Percentiles rank a stretch among this genome's conserved stretches.
These are phyloP conservation scores for Rasamsonia emersonii DNA, from an alignment of 2,329 filamentous ascomycete species.

Conservation along the genomic window DNA sequence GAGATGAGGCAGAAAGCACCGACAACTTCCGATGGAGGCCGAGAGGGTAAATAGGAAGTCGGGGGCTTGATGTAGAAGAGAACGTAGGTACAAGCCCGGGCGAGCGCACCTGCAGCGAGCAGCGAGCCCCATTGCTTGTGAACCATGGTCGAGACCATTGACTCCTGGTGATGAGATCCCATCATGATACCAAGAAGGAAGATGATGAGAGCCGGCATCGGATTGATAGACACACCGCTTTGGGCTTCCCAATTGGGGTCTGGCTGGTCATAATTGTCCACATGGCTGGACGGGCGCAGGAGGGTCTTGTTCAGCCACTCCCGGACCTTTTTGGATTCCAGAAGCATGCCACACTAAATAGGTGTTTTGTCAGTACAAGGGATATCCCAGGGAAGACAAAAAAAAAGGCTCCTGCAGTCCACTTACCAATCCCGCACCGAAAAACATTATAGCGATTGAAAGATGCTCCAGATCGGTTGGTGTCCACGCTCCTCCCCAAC, in stretches of 20 bases:
- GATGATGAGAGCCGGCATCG: conserved; percentile 78
- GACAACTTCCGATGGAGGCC: conserved; percentile 85
- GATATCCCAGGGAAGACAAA: not conserved
- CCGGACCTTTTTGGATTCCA: conserved; percentile 65
- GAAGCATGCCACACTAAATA: conserved; percentile 65
- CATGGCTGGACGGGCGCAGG: conserved; percentile 28
- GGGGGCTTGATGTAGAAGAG: conserved; percentile 73
- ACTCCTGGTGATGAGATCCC: conserved; percentile 78
- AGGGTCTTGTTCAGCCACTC: conserved; percentile 45
- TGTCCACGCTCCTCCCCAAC: conserved; percentile 62
- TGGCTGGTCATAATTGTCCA: conserved; percentile 29
- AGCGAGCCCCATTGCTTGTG: conserved; percentile 91
- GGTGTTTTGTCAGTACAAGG: conserved; percentile 9
- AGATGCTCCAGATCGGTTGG: conserved; percentile 81
- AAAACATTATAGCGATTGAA: conserved; percentile 87
- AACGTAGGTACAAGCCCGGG: conserved; percentile 71
- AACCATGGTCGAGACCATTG: conserved; percentile 81
- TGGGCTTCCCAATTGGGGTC: conserved; percentile 55
- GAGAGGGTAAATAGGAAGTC: conserved; percentile 67
- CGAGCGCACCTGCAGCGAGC: conserved; percentile 69
- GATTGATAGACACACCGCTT: conserved; percentile 65
- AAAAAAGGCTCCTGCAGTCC: not conserved
- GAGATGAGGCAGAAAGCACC: conserved; percentile 77
- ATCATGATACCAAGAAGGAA: conserved; percentile 88
- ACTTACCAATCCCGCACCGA: conserved; percentile 74